Conservation (phyloP, 306 rosid species). For the Heteromeles arbutifolia region DNA sequence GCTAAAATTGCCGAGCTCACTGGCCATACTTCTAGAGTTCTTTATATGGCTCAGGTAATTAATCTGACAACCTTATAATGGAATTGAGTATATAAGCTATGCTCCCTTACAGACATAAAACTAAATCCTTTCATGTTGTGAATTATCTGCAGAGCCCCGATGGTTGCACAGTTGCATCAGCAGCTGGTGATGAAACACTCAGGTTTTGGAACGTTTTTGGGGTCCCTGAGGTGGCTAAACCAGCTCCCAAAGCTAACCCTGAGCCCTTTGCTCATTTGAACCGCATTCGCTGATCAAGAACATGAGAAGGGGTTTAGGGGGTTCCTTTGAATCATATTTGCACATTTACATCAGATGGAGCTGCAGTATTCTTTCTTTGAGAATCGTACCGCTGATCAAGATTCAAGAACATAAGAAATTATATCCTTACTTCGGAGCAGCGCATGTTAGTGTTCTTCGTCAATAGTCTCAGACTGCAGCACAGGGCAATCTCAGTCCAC, state of each 20-base stretch:
- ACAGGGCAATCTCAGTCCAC: neutral
- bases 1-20: constrained; percentile 67
- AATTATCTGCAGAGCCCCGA: constrained; percentile 36
- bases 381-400: too few species aligned
- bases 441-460: neutral
- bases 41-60: constrained; percentile 49
- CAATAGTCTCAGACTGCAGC: neutral
- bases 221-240: constrained; percentile 42
- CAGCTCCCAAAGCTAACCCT: constrained; percentile 26
- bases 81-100: neutral
- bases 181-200: constrained; percentile 42
- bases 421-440: neutral
- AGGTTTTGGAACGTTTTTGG: constrained; percentile 46
- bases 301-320: too few species aligned
- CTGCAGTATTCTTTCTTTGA: too few species aligned
- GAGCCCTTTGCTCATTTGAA: constrained; percentile 40
- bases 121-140: neutral
- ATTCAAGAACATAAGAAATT: neutral
- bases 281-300: constrained; percentile 26
- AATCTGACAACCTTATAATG: neutral
- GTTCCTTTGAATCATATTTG: too few species aligned
- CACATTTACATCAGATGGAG: too few species aligned
- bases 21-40: constrained; percentile 80
- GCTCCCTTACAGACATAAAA: neutral
- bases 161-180: constrained; percentile 48